Percentiles rank a stretch among this genome's conserved stretches.
Conservation (phyloP, 257 asterid species). For the Salvia rosmarinus region DNA sequence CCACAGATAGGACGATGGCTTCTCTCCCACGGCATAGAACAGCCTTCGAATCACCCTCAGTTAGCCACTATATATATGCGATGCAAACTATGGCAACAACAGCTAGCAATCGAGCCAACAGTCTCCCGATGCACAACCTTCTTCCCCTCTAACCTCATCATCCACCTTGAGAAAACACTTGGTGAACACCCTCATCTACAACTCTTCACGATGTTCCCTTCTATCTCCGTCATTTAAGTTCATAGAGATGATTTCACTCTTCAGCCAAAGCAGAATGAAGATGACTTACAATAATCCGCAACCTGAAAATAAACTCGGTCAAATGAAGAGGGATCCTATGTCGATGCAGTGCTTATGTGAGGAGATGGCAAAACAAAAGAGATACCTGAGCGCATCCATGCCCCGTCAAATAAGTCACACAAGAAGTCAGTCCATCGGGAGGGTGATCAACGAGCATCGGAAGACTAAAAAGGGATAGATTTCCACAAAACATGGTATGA, state of each 20-base stretch:
- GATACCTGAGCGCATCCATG: slow-evolving; percentile 95
- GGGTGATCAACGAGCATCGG: slow-evolving; percentile 64
- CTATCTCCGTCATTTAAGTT: slow-evolving; percentile 28
- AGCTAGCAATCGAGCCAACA: slow-evolving; percentile 93
- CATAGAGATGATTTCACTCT: slow-evolving; percentile 54
- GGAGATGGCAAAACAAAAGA: neutral
- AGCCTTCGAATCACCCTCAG: slow-evolving; percentile 97
- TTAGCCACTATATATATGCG: slow-evolving; percentile 92
- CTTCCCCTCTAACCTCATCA: slow-evolving; percentile 68
- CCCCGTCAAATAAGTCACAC: slow-evolving; percentile 67
- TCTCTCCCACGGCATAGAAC: slow-evolving; percentile 90
- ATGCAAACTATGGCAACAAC: slow-evolving; percentile 84
- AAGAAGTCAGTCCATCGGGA: slow-evolving; percentile 51
- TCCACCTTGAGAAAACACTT: slow-evolving; percentile 82
- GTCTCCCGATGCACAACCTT: slow-evolving; percentile 62
- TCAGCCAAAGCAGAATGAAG: slow-evolving; percentile 71
- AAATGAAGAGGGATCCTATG: neutral
- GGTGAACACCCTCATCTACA: slow-evolving; percentile 67
- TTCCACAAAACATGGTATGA: slow-evolving; percentile 68
- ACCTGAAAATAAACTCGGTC: slow-evolving; percentile 52
- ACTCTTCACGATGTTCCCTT: slow-evolving; percentile 49
- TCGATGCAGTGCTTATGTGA: neutral
- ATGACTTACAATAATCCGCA: slow-evolving; percentile 80
- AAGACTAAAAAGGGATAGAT: too few species aligned
- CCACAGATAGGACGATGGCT: slow-evolving; percentile 72